Evolutionary conservation across 2,329 filamentous ascomycete species (phyloP).

Genomic region (Claviceps arundinis): DNA sequence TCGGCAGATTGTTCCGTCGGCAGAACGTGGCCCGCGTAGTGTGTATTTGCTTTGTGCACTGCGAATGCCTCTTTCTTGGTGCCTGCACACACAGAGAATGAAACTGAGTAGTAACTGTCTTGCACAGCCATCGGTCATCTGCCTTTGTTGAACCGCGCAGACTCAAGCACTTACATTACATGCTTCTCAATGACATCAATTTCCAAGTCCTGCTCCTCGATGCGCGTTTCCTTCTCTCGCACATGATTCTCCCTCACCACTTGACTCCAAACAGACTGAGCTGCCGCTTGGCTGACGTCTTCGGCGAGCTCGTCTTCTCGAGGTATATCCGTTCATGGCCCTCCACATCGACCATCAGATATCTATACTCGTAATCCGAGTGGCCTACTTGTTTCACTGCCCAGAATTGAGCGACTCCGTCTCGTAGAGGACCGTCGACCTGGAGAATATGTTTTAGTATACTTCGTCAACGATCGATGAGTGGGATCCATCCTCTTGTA

Average conservation of each 20-base stretch:
- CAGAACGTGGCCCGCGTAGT: too few species aligned
- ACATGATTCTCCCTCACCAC: constrained; percentile 25
- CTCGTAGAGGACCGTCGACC: constrained; percentile 64
- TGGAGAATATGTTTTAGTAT: constrained; percentile 15
- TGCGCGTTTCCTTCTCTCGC: too few species aligned
- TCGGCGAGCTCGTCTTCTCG: constrained; percentile 40
- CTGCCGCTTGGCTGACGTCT: constrained; percentile 25
- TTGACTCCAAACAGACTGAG: constrained; percentile 49
- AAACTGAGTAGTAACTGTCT: too few species aligned
- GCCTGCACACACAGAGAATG: too few species aligned
- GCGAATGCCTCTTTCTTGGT: too few species aligned
- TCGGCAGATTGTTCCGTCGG: too few species aligned
- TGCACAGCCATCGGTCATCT: too few species aligned
- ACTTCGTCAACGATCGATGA: neutral
- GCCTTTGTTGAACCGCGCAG: too few species aligned
- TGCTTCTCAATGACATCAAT: too few species aligned
- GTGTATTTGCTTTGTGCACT: too few species aligned
- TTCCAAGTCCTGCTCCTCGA: too few species aligned
- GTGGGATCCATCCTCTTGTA: neutral
- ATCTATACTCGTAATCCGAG: constrained; percentile 61
- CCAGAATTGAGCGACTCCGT: constrained; percentile 64
- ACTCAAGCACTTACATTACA: too few species aligned
- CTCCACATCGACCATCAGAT: constrained; percentile 67
- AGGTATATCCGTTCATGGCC: constrained; percentile 55
- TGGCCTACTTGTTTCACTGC: constrained; percentile 55